Base-by-base conservation (phyloP, 768 basidiomycete species). In the Neoboletus magnificus region DNA sequence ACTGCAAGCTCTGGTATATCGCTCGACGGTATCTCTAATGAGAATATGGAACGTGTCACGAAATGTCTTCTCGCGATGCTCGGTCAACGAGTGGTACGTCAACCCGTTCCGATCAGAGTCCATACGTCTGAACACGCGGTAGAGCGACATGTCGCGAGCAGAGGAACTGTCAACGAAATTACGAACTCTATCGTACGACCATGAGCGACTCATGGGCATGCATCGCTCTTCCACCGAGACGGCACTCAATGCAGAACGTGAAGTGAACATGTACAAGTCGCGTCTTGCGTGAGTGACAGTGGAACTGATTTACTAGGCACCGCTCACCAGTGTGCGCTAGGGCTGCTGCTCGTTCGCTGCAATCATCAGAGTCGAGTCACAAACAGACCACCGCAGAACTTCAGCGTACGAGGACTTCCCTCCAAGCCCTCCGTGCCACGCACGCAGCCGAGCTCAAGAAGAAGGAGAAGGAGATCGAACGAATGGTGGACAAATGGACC, bases 51-150 rank as follows among this genome's bases (percentile, higher is more conserved):
- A 20, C 73, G 73, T 23, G 71, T 85, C 23, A 79, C 86, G 4
- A 91, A 89, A 68, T 92, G 90, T 69, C 61, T 94, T n/a, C 73
- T 92, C 6, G 78, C 79, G 2, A 79, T 94, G 79, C 75, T 94
- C 41, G 77, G 86, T 54, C 89, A 92, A 69, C 76, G 91, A 64
- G 75, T 90, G 67, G 91, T 93, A 66, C 57, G 88, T 79, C 13
- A 11, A 40, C 39, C 22, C 30, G 6, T 37, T 44, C 33, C 20
- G 57, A 39, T 57, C 43, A 29, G 25, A 30, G 55, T 58, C 48
- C 20, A 1, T 39, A 45, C 16, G 30, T 53, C 57, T 67, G 25
- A 71, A 53, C 59, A 40, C 55, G 54, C 50, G 29, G 37, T 59
- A 84, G 84, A 77, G 85, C 64, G 92, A 94, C 68, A 88, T 93